phyloP scores from a whole-genome alignment of 352 stramenopile genomes.

The Phytophthora ohioensis region DNA sequence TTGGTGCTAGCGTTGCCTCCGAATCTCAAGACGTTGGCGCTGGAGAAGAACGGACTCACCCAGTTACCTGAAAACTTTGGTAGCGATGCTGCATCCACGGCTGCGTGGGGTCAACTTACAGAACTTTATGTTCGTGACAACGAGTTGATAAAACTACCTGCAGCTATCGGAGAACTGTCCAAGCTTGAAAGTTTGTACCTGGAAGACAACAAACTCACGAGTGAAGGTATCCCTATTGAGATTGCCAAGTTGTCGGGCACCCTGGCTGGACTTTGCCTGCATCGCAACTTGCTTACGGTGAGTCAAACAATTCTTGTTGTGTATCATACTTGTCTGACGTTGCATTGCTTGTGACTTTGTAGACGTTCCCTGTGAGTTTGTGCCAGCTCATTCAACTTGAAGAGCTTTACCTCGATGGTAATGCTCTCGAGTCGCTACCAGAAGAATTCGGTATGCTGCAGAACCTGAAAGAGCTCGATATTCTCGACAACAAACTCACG shows the following conservation, averaged over 20 bases:
- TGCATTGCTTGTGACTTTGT: neutral
- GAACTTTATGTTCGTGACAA: conserved; percentile 91
- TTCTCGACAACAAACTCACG: conserved; percentile 75
- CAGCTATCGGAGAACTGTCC: conserved; percentile 56
- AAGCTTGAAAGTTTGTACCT: conserved; percentile 87
- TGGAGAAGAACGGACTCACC: conserved; percentile 82
- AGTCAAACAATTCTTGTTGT: neutral
- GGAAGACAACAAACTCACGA: conserved; percentile 86
- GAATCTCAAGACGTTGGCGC: conserved; percentile 78
- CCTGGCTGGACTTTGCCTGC: conserved; percentile 77
- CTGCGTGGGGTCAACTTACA: conserved; percentile 55
- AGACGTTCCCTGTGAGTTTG: conserved; percentile 72
- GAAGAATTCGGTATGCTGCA: conserved; percentile 78
- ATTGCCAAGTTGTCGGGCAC: conserved; percentile 54
- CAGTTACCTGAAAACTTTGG: conserved; percentile 62
- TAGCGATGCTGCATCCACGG: conserved; percentile 27
- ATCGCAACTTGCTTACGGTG: conserved; percentile 84
- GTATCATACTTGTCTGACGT: conserved; percentile 1
- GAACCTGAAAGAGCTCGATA: conserved; percentile 81
- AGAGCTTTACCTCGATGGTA: conserved; percentile 89
- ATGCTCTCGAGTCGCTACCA: conserved; percentile 67
- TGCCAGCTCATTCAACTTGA: conserved; percentile 75
- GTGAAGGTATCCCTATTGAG: conserved; percentile 59
- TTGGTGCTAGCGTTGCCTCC: conserved; percentile 59
- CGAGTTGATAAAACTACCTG: conserved; percentile 60